Percentiles rank a stretch among this genome's conserved stretches.
Conservation (phyloP, 306 rosid species). For the Cajanus cajan region DNA sequence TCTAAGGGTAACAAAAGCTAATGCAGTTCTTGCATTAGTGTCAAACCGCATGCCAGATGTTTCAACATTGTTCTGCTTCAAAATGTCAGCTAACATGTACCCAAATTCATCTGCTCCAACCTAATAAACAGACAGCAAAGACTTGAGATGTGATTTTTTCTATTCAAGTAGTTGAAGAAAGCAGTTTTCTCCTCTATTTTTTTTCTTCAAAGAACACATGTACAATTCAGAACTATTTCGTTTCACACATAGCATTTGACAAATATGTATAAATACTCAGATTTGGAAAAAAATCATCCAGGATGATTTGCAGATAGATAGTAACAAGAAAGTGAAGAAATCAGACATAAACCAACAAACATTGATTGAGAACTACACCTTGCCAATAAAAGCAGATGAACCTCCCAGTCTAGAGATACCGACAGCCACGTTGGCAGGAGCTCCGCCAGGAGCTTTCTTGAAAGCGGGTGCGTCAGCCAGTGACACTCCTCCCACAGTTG, state of each 20-base stretch:
- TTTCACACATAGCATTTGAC: not conserved
- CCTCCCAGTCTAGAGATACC: conserved; percentile 83
- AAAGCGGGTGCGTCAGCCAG: conserved; percentile 95
- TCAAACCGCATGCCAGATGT: conserved; percentile 80
- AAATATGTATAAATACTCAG: not conserved
- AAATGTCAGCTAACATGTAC: conserved; percentile 68
- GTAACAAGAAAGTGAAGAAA: not conserved
- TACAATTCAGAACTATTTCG: not conserved
- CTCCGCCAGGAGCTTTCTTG: conserved; percentile 92
- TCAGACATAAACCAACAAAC: not conserved
- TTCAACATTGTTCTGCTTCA: conserved; percentile 67
- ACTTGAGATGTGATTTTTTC: not conserved
- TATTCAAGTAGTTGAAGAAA: conserved; percentile 6
- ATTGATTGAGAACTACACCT: conserved; percentile 48
- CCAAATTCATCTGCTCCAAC: conserved; percentile 96
- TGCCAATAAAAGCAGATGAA: conserved; percentile 81
- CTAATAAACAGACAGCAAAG: conserved; percentile 36
- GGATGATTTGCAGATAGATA: not conserved
- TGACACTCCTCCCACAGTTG: conserved; percentile 82
- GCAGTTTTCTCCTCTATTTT: not conserved
- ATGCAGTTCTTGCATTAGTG: conserved; percentile 75
- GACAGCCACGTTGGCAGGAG: conserved; percentile 97
- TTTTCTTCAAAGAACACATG: not conserved
- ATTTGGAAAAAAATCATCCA: not conserved
- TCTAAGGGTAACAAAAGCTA: conserved; percentile 86